Conservation (phyloP, 2,329 filamentous ascomycete genomes). For the Colletotrichum gloeosporioides region DNA sequence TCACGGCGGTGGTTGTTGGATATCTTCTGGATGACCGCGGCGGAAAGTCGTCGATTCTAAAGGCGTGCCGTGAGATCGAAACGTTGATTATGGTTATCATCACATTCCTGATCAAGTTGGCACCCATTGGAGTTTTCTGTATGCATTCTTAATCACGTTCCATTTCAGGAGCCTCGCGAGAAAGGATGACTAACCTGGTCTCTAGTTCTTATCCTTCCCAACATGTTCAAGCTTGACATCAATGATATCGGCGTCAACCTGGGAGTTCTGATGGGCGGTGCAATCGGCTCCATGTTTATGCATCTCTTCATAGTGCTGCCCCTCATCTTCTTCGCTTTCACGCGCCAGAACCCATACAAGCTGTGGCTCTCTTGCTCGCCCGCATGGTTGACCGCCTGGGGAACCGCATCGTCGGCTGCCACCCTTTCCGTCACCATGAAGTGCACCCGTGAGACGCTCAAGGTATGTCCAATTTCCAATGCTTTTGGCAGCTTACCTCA, state of each 20-base stretch:
- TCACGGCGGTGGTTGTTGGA: conserved; percentile 50
- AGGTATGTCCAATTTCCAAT: background rate
- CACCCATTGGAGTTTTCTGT: conserved; percentile 57
- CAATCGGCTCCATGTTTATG: conserved; percentile 50
- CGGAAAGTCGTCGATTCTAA: conserved; percentile 40
- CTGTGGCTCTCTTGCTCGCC: conserved; percentile 54
- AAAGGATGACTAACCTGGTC: background rate
- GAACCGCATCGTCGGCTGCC: conserved; percentile 56
- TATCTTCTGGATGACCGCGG: conserved; percentile 47
- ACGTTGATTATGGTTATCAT: conserved; percentile 51
- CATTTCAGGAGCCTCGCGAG: too few relatives aligned
- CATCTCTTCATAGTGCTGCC: conserved; percentile 53
- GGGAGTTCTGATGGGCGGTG: conserved; percentile 53
- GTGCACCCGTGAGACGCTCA: conserved; percentile 39
- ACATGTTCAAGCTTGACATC: conserved; percentile 55
- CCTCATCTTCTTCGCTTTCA: conserved; percentile 43
- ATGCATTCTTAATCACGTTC: background rate
- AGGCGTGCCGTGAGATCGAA: conserved; percentile 52
- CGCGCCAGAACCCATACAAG: conserved; percentile 50
- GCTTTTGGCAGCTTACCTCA: background rate
- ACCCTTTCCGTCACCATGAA: conserved; percentile 56
- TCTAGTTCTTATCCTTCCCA: conserved; percentile 48
- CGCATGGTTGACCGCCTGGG: conserved; percentile 61
- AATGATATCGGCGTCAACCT: conserved; percentile 52
- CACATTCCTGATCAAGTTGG: conserved; percentile 51